A percentile compares a stretch with the other conserved stretches of the same genome.
Conservation (phyloP, 108 stramenopile genomes). For the Cyclotella sp. region DNA sequence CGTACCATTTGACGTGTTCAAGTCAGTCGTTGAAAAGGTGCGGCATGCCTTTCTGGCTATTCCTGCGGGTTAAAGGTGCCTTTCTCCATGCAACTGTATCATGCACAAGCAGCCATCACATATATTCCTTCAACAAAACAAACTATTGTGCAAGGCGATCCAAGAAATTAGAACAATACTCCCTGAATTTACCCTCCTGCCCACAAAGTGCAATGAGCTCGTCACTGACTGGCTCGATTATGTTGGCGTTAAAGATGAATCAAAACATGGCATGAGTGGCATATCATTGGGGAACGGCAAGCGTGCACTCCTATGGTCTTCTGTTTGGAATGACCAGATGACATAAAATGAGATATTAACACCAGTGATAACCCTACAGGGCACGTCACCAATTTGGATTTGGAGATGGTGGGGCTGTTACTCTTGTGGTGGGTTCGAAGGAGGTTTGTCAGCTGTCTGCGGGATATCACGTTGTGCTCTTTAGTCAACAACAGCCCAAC, state of each 20-base stretch:
- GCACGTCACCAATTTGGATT: constrained; percentile 40
- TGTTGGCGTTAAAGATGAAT: constrained; percentile 16
- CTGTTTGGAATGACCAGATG: constrained; percentile 19
- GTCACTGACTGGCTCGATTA: constrained; percentile 6
- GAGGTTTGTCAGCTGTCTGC: background rate
- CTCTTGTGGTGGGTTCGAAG: constrained; percentile 25
- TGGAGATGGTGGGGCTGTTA: constrained; percentile 36
- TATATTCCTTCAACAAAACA: constrained; percentile 4
- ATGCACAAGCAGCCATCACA: background rate
- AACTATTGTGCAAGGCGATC: background rate
- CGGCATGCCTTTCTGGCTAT: constrained; percentile 15
- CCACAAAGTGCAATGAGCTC: constrained; percentile 13
- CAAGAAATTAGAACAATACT: background rate
- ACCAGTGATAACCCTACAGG: constrained; percentile 26
- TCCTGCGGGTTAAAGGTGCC: constrained; percentile 8
- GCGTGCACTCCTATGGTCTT: constrained; percentile 10
- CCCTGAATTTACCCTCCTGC: background rate
- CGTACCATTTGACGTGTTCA: constrained; percentile 13
- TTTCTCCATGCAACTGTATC: constrained; percentile 2
- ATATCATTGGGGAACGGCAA: constrained; percentile 15
- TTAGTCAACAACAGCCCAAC: constrained; percentile 24
- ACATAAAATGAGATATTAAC: constrained; percentile 22
- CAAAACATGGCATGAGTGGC: constrained; percentile 37
- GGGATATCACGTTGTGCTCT: constrained; percentile 2
- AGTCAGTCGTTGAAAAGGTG: background rate